phyloP scores from a whole-genome alignment of 306 rosid species.

The Hippophae gyantsensis region DNA sequence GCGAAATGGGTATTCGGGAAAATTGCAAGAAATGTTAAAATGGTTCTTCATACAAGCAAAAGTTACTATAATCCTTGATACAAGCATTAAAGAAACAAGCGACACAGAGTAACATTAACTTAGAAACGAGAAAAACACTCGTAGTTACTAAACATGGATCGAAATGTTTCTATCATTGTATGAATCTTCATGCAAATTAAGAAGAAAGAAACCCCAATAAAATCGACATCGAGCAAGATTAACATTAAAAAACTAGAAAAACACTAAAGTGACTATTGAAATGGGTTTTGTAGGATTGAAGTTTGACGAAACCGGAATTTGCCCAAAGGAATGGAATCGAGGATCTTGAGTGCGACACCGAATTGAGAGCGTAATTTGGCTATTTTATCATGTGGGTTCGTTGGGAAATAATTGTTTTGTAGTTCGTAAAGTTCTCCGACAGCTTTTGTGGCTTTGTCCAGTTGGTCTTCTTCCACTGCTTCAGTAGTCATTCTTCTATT shows the following conservation, averaged over 20 bases:
- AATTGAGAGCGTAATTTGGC: conserved; percentile 41
- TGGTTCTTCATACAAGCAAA: too few relatives aligned
- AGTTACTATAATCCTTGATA: too few relatives aligned
- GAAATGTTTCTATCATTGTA: background rate
- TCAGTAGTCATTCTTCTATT: conserved; percentile 31
- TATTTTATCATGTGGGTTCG: conserved; percentile 42
- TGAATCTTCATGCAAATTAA: too few relatives aligned
- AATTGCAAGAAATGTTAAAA: too few relatives aligned
- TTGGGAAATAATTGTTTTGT: conserved; percentile 59
- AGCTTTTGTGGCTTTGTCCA: conserved; percentile 37
- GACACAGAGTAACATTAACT: background rate
- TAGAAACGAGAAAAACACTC: background rate
- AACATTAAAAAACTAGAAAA: too few relatives aligned
- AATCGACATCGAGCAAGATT: too few relatives aligned
- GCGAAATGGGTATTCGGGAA: too few relatives aligned
- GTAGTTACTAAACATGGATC: conserved; percentile 4
- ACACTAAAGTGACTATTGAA: too few relatives aligned
- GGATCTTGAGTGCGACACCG: conserved; percentile 61
- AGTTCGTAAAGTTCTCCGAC: conserved; percentile 58
- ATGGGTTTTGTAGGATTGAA: too few relatives aligned
- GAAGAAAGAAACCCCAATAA: too few relatives aligned
- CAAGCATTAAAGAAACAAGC: background rate
- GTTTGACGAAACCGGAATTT: background rate
- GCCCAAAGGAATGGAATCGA: conserved; percentile 85
- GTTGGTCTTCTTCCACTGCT: conserved; percentile 30